Evolutionary conservation across 768 basidiomycete species (phyloP).

Genomic region (Naematelia aurantialba): DNA sequence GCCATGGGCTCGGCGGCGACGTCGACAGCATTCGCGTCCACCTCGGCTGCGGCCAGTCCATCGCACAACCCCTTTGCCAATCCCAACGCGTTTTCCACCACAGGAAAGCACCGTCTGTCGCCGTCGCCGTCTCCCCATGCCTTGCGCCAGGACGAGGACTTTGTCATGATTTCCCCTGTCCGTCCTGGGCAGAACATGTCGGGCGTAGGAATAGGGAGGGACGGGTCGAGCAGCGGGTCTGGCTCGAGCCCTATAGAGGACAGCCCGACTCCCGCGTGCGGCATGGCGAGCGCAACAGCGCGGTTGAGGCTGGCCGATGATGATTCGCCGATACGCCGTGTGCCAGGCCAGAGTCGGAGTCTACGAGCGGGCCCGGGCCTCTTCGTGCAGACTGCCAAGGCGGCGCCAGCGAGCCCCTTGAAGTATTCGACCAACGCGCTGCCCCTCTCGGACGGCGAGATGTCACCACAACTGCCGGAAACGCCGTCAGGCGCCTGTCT

Average conservation of each 20-base stretch:
- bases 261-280: slow-evolving; percentile 40
- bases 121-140: slow-evolving; percentile 38
- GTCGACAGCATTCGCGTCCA: slow-evolving; percentile 10
- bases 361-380: slow-evolving; percentile 11
- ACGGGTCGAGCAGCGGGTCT: neutral
- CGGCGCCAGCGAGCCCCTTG: slow-evolving; percentile 27
- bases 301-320: slow-evolving; percentile 39
- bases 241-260: slow-evolving; percentile 36
- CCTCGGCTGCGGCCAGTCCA: slow-evolving; percentile 21
- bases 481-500: slow-evolving; percentile 21
- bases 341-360: slow-evolving; percentile 38
- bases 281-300: slow-evolving; percentile 35
- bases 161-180: slow-evolving; percentile 45
- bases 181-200: too few species aligned
- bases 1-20: too few species aligned
- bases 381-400: slow-evolving; percentile 13
- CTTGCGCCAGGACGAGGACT: slow-evolving; percentile 34
- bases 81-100: slow-evolving; percentile 5
- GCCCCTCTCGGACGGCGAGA: neutral
- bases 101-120: slow-evolving; percentile 42
- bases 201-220: neutral
- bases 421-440: slow-evolving; percentile 21
- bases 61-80: neutral
- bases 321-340: slow-evolving; percentile 35
- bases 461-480: slow-evolving; percentile 20